Conservation (phyloP, 768 basidiomycete species). For the Auriscalpium vulgare region DNA sequence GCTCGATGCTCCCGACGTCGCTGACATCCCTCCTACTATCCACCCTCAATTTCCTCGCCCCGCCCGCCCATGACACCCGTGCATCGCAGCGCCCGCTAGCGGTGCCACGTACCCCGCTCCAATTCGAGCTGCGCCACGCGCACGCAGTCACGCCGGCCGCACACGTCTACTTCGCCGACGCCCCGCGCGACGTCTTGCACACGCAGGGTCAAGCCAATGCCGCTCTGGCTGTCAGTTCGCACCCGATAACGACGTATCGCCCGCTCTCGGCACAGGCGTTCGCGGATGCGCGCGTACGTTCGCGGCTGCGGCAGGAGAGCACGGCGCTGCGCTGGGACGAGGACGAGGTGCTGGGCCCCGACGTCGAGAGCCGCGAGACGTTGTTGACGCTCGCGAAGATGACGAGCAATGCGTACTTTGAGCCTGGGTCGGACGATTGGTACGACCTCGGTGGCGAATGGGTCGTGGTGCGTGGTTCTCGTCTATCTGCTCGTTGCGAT, state of each 20-base stretch:
- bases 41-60: conserved; percentile 1
- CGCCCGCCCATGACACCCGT: not conserved
- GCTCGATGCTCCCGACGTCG: conserved; percentile 3
- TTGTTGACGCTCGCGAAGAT: conserved; percentile 80
- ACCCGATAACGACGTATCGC: conserved; percentile 31
- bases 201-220: conserved; percentile 17
- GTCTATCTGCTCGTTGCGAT: not conserved
- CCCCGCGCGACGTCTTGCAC: conserved; percentile 22
- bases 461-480: conserved; percentile 40
- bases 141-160: conserved; percentile 50
- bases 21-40: conserved; percentile 5
- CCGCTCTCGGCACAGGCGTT: conserved; percentile 36
- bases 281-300: conserved; percentile 27
- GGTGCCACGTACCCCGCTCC: conserved; percentile 20
- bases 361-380: conserved; percentile 64
- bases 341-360: conserved; percentile 57
- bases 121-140: conserved; percentile 59
- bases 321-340: conserved; percentile 52
- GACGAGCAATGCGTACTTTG: conserved; percentile 76
- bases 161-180: conserved; percentile 51
- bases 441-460: conserved; percentile 58
- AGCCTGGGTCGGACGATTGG: conserved; percentile 50
- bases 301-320: conserved; percentile 31
- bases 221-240: conserved; percentile 35
- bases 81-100: not conserved